These are phyloP conservation scores for Zychaea mexicana DNA, from an alignment of 371 early-diverging fungal species.

Conservation along the genomic window DNA sequence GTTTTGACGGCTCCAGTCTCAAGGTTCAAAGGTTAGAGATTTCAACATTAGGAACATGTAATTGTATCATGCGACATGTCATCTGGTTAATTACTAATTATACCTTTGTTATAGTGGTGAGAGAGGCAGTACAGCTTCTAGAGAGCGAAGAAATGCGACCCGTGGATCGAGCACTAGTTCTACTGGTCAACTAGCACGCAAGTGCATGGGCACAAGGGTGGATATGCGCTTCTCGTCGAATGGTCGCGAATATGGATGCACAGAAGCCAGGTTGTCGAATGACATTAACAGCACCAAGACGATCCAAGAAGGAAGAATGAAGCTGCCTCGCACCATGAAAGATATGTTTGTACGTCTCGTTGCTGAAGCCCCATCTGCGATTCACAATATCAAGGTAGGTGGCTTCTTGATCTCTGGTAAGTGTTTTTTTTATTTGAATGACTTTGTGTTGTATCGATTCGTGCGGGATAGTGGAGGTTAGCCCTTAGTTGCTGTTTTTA, in stretches of 20 bases:
- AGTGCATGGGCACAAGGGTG: neutral
- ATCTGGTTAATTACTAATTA: neutral
- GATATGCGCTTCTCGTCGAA: conserved; percentile 1
- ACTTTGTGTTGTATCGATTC: too few relatives aligned
- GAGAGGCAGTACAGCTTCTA: neutral
- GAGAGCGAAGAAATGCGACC: neutral
- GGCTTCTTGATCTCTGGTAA: conserved; percentile 10
- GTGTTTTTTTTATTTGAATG: neutral
- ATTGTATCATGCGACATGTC: neutral
- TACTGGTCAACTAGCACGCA: too few relatives aligned
- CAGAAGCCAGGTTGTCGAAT: neutral
- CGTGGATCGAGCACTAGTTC: neutral
- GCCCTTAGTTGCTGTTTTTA: neutral
- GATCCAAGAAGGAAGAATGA: neutral
- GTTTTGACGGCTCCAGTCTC: conserved; percentile 2
- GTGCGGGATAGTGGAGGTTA: too few relatives aligned
- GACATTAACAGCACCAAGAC: neutral
- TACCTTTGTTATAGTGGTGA: conserved; percentile 2
- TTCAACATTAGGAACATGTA: too few relatives aligned
- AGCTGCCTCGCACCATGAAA: neutral
- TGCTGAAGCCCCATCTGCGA: neutral
- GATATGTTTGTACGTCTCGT: neutral
- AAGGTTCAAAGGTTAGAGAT: neutral
- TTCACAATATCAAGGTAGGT: neutral
- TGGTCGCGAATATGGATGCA: conserved; percentile 1